phyloP scores from a whole-genome alignment of 495 filamentous ascomycete genomes.

The Penicillium riverlandense region DNA sequence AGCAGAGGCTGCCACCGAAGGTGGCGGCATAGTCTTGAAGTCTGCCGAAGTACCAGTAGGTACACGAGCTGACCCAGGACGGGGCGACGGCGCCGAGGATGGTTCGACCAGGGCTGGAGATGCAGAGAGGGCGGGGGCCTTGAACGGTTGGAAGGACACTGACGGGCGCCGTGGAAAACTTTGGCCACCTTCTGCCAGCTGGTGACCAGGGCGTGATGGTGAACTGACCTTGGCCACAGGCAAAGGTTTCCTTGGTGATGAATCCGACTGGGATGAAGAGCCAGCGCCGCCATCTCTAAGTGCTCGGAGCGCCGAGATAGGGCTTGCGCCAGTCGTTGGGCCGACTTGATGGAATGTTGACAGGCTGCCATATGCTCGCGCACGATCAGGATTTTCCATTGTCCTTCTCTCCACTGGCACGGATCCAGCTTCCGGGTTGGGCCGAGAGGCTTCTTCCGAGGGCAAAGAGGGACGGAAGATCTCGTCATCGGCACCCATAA shows the following conservation, averaged over 20 bases:
- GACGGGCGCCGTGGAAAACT: slow-evolving; percentile 66
- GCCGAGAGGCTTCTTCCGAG: slow-evolving; percentile 23
- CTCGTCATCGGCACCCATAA: slow-evolving; percentile 85
- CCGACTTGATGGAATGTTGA: slow-evolving; percentile 87
- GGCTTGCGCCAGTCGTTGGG: slow-evolving; percentile 67
- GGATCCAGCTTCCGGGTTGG: slow-evolving; percentile 62
- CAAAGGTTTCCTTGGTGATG: slow-evolving; percentile 54
- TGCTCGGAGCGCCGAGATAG: slow-evolving; percentile 75
- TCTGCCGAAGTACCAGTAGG: slow-evolving; percentile 51
- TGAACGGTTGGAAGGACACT: slow-evolving; percentile 90
- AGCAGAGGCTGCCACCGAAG: slow-evolving; percentile 36
- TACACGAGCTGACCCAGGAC: slow-evolving; percentile 48
- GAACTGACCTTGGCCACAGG: slow-evolving; percentile 51
- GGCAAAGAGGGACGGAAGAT: slow-evolving; percentile 71
- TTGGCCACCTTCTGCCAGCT: slow-evolving; percentile 45
- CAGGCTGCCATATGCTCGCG: slow-evolving; percentile 84
- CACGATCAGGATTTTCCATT: slow-evolving; percentile 51
- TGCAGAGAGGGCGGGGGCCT: slow-evolving; percentile 86
- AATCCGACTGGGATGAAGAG: slow-evolving; percentile 41
- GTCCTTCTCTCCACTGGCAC: slow-evolving; percentile 48
- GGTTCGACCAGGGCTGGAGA: slow-evolving; percentile 62
- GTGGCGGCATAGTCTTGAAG: slow-evolving; percentile 53
- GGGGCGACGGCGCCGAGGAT: slow-evolving; percentile 52
- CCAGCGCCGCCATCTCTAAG: slow-evolving; percentile 48
- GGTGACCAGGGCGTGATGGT: slow-evolving; percentile 53